Conservation (phyloP, 2,329 filamentous ascomycete genomes). For the Alternaria sp. region DNA sequence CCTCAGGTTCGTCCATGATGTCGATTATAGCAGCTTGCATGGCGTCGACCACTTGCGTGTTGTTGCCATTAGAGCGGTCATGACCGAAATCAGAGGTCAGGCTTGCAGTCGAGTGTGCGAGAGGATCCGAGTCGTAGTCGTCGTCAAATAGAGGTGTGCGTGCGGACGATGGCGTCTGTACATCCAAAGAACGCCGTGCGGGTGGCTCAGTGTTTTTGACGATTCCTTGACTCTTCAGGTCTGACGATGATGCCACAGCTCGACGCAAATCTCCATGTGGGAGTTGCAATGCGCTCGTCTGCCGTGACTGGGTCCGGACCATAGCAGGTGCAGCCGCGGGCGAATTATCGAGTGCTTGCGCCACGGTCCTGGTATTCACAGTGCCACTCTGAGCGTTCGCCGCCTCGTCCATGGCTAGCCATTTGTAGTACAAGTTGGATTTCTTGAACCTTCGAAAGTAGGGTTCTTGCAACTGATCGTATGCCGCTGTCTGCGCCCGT, state of each 20-base stretch:
- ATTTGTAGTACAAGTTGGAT: constrained; percentile 96
- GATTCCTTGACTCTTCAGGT: constrained; percentile 62
- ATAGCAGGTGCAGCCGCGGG: constrained; percentile 47
- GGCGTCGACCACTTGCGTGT: constrained; percentile 84
- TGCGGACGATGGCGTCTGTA: constrained; percentile 57
- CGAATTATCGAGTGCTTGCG: constrained; percentile 40
- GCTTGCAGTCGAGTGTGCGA: constrained; percentile 80
- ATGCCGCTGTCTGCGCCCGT: constrained; percentile 79
- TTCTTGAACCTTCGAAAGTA: constrained; percentile 88
- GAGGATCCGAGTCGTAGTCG: constrained; percentile 75
- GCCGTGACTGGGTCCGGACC: constrained; percentile 59
- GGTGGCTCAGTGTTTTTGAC: constrained; percentile 57
- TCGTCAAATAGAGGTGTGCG: constrained; percentile 78
- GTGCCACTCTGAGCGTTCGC: constrained; percentile 46
- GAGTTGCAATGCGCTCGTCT: constrained; percentile 49
- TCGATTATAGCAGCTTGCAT: constrained; percentile 92
- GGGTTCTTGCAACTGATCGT: constrained; percentile 82
- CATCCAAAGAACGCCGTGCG: constrained; percentile 75
- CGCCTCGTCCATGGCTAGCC: constrained; percentile 83
- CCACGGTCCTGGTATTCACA: constrained; percentile 37
- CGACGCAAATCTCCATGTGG: constrained; percentile 63
- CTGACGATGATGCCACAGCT: constrained; percentile 68
- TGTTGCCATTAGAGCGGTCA: constrained; percentile 62
- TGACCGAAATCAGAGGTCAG: constrained; percentile 70
- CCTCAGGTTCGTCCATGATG: constrained; percentile 82